phyloP scores from a whole-genome alignment of 208 protist species.

The Dictyostelium gargantuum region DNA sequence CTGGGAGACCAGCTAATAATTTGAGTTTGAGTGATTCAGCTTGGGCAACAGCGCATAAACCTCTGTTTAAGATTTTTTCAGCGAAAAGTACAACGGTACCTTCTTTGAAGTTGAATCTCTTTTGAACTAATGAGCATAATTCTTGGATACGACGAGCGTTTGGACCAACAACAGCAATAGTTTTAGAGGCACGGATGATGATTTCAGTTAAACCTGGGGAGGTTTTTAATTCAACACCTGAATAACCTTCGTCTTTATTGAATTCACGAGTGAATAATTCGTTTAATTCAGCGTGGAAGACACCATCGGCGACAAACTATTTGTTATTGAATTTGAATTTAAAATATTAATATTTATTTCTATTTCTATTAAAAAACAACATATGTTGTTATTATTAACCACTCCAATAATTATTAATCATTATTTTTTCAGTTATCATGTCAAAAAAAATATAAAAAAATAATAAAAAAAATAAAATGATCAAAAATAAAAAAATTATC shows the following conservation, averaged over 20 bases:
- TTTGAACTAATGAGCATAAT: conserved; percentile 96
- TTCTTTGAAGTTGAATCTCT: conserved; percentile 97
- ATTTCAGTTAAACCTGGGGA: conserved; percentile 98
- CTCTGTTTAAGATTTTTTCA: conserved; percentile 96
- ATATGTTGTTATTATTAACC: neutral
- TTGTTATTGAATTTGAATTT: too few relatives aligned
- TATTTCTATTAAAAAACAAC: neutral
- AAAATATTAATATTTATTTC: neutral
- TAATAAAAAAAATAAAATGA: too few relatives aligned
- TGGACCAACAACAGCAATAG: conserved; percentile 93
- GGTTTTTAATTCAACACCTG: conserved; percentile 92
- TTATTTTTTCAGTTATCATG: too few relatives aligned
- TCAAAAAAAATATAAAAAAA: too few relatives aligned
- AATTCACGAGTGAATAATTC: conserved; percentile 99
- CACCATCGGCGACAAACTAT: conserved; percentile 98
- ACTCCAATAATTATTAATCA: neutral
- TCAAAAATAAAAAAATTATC: too few relatives aligned
- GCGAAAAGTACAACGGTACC: conserved; percentile 96
- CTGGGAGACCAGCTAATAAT: conserved; percentile 97
- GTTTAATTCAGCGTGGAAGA: conserved; percentile 99
- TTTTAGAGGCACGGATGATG: conserved; percentile 98
- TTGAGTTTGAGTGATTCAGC: conserved; percentile 98
- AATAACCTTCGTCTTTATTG: conserved; percentile 94
- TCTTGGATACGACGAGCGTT: conserved; percentile 98
- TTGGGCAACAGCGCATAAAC: conserved; percentile 98